Percentiles rank a stretch among this genome's conserved stretches.
Evolutionary conservation across 768 basidiomycete genomes (phyloP).

Genomic region (Omphalotus guepiniiformis): DNA sequence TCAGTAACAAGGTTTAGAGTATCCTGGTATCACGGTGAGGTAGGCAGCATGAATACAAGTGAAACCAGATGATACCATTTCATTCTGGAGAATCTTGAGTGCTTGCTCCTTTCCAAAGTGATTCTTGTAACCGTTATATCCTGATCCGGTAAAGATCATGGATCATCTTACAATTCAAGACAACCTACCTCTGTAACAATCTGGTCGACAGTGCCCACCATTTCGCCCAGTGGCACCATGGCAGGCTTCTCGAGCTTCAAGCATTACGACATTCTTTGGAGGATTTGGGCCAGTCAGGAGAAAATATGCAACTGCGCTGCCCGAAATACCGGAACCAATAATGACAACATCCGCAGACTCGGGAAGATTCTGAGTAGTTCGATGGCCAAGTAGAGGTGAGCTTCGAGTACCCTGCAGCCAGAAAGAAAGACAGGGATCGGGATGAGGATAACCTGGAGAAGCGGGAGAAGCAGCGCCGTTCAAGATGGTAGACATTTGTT

Average conservation of each 20-base stretch:
- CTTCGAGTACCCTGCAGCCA: conserved; percentile 23
- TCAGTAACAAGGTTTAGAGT: conserved; percentile 16
- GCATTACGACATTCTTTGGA: conserved; percentile 25
- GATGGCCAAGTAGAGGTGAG: conserved; percentile 14
- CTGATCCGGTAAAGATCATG: conserved; percentile 1
- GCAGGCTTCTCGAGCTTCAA: conserved; percentile 38
- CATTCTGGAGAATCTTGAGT: conserved; percentile 20
- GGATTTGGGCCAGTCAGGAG: conserved; percentile 17
- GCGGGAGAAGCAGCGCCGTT: conserved; percentile 18
- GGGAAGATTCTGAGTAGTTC: conserved; percentile 16
- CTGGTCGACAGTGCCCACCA: conserved; percentile 23
- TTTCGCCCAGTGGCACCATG: conserved; percentile 24
- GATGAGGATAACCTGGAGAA: conserved; percentile 1
- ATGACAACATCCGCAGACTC: conserved; percentile 22
- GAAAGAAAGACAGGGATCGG: conserved; percentile 18
- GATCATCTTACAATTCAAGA: not conserved
- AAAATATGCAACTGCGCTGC: conserved; percentile 24
- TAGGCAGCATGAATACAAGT: no score
- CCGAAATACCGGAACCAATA: conserved; percentile 31
- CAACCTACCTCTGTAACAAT: conserved; percentile 16
- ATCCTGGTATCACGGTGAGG: conserved; percentile 11
- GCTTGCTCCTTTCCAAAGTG: conserved; percentile 21
- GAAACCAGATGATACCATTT: conserved; percentile 10
- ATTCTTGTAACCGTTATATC: conserved; percentile 17
- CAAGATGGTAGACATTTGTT: conserved; percentile 7